Percentiles rank a stretch among this genome's conserved stretches.
These are phyloP conservation scores for Candida sp. DNA, from an alignment of 1,139 yeast genomes.

Conservation along the genomic window DNA sequence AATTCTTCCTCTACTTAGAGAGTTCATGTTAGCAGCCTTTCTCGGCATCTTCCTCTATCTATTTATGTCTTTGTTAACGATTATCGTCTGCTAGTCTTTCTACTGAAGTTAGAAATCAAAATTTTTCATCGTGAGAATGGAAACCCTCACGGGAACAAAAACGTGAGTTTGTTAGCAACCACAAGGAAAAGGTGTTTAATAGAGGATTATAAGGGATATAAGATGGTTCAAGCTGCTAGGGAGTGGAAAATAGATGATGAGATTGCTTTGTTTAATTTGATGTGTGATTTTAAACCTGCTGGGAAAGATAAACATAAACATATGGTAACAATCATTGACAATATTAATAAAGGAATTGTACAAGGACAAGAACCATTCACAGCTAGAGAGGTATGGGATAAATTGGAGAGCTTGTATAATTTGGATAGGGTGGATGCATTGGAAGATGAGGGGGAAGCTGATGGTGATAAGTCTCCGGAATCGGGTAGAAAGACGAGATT, in stretches of 20 bases:
- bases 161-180: background rate
- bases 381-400: constrained; percentile 55
- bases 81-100: background rate
- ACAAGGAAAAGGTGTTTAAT: background rate
- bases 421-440: constrained; percentile 50
- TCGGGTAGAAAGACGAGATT: constrained; percentile 2
- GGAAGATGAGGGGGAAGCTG: constrained; percentile 16
- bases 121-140: background rate
- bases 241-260: constrained; percentile 66
- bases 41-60: constrained; percentile 49
- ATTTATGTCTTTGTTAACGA: background rate
- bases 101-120: background rate
- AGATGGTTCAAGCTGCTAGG: constrained; percentile 1
- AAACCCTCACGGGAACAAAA: background rate
- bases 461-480: constrained; percentile 6
- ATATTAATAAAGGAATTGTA: constrained; percentile 37
- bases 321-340: constrained; percentile 53
- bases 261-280: constrained; percentile 58
- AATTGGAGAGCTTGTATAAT: constrained; percentile 51
- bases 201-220: background rate
- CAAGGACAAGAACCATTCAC: constrained; percentile 27
- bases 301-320: constrained; percentile 58
- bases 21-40: constrained; percentile 54
- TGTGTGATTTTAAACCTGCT: constrained; percentile 68
- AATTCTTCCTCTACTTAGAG: constrained; percentile 67